These are phyloP conservation scores for Pyrenophora teres DNA, from an alignment of 2,329 filamentous ascomycete genomes.

Conservation along the genomic window DNA sequence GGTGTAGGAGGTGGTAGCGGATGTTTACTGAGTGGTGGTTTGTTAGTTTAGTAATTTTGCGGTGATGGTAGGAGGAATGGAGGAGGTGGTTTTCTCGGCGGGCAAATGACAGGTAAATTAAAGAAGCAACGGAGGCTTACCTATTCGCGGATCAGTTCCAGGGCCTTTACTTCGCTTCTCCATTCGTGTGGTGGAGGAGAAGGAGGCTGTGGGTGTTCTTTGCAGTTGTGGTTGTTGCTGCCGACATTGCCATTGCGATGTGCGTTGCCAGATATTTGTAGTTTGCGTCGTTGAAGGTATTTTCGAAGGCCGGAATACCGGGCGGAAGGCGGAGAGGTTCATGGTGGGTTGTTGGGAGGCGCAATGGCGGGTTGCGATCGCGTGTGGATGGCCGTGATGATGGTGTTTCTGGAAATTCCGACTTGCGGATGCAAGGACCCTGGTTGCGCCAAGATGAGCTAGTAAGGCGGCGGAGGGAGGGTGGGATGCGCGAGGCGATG, in stretches of 20 bases:
- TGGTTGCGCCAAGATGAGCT: constrained; percentile 5
- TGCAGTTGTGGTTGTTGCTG: neutral
- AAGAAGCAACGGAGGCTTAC: constrained; percentile 24
- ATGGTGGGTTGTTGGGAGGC: constrained; percentile 21
- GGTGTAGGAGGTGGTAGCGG: constrained; percentile 72
- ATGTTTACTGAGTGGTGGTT: constrained; percentile 51
- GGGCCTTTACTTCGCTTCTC: constrained; percentile 34
- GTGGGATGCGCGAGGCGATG: too few species aligned
- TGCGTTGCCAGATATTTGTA: constrained; percentile 10
- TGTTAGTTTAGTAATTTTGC: neutral
- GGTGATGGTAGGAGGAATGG: too few species aligned
- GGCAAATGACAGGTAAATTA: neutral
- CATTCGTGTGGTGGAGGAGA: constrained; percentile 38
- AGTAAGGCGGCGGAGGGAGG: neutral
- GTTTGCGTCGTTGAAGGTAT: constrained; percentile 15
- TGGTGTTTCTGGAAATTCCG: neutral
- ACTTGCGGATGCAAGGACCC: neutral
- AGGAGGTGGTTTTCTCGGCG: too few species aligned
- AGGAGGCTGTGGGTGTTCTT: constrained; percentile 24
- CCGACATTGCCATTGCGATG: constrained; percentile 15
- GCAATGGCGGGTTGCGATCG: neutral
- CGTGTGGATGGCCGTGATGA: neutral
- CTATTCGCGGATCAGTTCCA: constrained; percentile 38
- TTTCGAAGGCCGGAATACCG: constrained; percentile 27
- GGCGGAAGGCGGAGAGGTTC: constrained; percentile 34